Percentiles rank a stretch among this genome's conserved stretches.
Evolutionary conservation across 2,329 filamentous ascomycete genomes (phyloP).

Genomic region (Penicillium sp.): DNA sequence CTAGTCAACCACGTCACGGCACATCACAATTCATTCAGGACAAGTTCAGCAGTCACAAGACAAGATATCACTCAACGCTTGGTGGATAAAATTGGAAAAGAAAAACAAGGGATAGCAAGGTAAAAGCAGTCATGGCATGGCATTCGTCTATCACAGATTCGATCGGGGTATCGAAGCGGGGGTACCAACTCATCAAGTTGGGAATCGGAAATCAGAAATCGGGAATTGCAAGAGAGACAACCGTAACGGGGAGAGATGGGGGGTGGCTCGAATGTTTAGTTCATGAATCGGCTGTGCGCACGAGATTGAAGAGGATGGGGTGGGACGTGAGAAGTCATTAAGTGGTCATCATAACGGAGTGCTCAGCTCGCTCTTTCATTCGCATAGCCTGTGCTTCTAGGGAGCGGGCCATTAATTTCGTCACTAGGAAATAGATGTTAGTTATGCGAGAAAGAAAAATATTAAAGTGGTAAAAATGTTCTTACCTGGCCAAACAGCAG

Average conservation of each 20-base stretch:
- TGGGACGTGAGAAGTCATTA: slow-evolving; percentile 21
- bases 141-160: slow-evolving; percentile 27
- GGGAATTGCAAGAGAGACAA: too few species aligned
- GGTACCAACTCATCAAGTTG: slow-evolving; percentile 7
- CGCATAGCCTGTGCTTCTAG: slow-evolving; percentile 67
- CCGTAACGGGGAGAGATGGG: too few species aligned
- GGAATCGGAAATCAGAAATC: neutral
- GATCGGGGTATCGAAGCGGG: slow-evolving; percentile 21
- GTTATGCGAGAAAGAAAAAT: slow-evolving; percentile 35
- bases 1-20: slow-evolving; percentile 3
- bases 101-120: neutral
- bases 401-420: slow-evolving; percentile 70
- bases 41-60: neutral
- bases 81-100: neutral
- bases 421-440: slow-evolving; percentile 52
- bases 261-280: neutral
- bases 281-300: neutral
- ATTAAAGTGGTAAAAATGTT: neutral
- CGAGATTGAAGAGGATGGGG: neutral
- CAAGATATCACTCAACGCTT: slow-evolving; percentile 11
- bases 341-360: slow-evolving; percentile 36
- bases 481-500: slow-evolving; percentile 90
- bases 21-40: neutral
- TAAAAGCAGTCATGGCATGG: slow-evolving; percentile 18
- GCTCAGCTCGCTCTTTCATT: slow-evolving; percentile 62